Conservation (phyloP, 169 alveolate species). For the Eimeria sp. region DNA sequence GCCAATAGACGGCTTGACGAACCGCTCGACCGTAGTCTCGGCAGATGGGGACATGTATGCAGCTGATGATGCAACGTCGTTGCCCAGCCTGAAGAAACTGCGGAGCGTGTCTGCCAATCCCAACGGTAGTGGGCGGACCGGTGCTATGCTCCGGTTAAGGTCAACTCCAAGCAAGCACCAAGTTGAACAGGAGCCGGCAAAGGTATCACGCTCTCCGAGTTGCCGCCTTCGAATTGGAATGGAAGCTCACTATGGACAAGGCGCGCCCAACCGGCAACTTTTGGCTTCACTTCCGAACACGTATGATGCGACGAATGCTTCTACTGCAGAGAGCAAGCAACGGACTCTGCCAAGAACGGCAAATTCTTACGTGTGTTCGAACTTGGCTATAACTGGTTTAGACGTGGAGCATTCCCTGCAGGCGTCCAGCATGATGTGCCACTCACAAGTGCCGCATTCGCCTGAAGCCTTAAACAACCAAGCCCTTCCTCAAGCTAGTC, state of each 20-base stretch:
- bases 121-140: not conserved
- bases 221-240: not conserved
- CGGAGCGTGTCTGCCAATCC: slow-evolving; percentile 58
- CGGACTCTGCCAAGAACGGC: not conserved
- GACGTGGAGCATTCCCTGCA: not conserved
- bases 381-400: not conserved
- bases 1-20: not conserved
- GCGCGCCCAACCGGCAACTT: not conserved
- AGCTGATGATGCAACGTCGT: slow-evolving; percentile 6
- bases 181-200: not conserved
- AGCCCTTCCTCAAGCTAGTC: not conserved
- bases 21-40: not conserved
- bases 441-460: not conserved
- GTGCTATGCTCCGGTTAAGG: slow-evolving; percentile 42
- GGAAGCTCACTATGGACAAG: not conserved
- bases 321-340: slow-evolving; percentile 6
- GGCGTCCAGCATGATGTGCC: not conserved
- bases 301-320: not conserved
- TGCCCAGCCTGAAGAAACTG: slow-evolving; percentile 42
- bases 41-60: not conserved
- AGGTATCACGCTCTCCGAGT: not conserved
- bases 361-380: not conserved
- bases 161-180: not conserved
- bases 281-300: not conserved
- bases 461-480: not conserved